Base-by-base conservation (phyloP, 306 rosid genomes). In the Rosa chinensis region DNA sequence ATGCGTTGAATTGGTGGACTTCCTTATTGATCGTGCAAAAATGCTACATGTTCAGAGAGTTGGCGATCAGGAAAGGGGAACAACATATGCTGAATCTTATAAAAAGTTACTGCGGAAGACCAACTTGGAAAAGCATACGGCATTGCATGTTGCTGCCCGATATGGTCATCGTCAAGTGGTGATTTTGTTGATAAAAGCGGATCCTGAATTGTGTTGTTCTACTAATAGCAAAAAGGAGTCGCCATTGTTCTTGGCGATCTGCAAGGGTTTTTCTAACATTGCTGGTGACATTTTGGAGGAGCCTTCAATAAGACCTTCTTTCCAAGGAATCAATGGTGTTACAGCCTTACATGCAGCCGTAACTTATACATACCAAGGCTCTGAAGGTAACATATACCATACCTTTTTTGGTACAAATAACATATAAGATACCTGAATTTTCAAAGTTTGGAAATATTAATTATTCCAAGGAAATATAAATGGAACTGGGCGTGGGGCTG, bases 221-320 rank as follows among this genome's bases (percentile, higher is more conserved):
- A 20, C 2, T 16, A 59, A 78, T 70, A 10, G n/a, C 4, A 72
- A 49, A 5, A 44, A 50, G 1, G 82, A 79, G 20, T 79, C 82
- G 2, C 77, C 82, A 2, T 44, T 59, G 28, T 79, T 58, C 48
- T 7, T 79, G 8, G 82, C 77, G 2, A 69, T 49, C 18, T 37
- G 72, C 18, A 35, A 40, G 20, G 62, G 49, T 5, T 58, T 43
- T 10, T 45, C 9, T 6, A 13, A 25, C 3, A 28, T 48, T 13
- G 62, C 77, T 45, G 5, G 3, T 18, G 6, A 5, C 44, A 56
- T 78, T 9, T n/a, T 78, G 44, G 14, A 56, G 2, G 45, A 53
- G 53, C 10, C 53, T 49, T 49, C 53, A 49, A 2, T 55, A 21
- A 20, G 2, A 21, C 4, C 55, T 49, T 49, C 55, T 11, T 49